Base-by-base conservation (phyloP, 2,329 filamentous ascomycete species). In the Trichocomaceae sp. region DNA sequence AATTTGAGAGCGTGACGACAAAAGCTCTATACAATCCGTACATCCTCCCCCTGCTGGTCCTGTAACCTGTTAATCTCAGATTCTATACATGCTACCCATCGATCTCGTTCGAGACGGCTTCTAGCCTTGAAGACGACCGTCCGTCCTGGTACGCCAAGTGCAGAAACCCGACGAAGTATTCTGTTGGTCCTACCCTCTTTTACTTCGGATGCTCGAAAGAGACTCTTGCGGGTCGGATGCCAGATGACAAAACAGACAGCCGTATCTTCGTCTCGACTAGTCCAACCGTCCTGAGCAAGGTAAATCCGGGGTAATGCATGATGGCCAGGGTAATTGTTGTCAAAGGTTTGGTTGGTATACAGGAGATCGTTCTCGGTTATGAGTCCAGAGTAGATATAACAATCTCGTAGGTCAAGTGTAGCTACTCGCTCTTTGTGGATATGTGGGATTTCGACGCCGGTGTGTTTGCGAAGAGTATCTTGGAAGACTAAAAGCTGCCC, bases 201-300 rank as follows among this genome's bases (percentile, higher is more conserved):
- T 20, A 67, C 62, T 57, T 75, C 69, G n/a, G 64, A 66, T 4
- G 69, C 72, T 47, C 71, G 70, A 63, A 85, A 84, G 62, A 80
- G 78, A 8, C 75, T 77, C 62, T 82, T 83, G 57, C 73, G 75
- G 58, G 77, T 75, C 37, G 79, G 79, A 60, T 83, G 79, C 83
- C 83, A 86, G 42, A 86, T 72, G n/a, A 85, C 83, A 63, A 86
- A 86, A 2, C 80, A 83, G 0, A 81, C 83, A 70, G 83, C 83
- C n/a, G 79, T 78, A 61, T 85, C 83, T 61, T 85, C 83, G 59
- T 86, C 83, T 0, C 77, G 79, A 23, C 75, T 79, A 19, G 81
- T 85, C 78, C 81, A 84, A 17, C 76, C 76, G 58, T 85, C 82
- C 51, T 81, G 62, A 3, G 67, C 76, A 31, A 80, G 75, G 61